Base-by-base conservation (phyloP, 352 stramenopile species). In the Globisporangium viniferum region DNA sequence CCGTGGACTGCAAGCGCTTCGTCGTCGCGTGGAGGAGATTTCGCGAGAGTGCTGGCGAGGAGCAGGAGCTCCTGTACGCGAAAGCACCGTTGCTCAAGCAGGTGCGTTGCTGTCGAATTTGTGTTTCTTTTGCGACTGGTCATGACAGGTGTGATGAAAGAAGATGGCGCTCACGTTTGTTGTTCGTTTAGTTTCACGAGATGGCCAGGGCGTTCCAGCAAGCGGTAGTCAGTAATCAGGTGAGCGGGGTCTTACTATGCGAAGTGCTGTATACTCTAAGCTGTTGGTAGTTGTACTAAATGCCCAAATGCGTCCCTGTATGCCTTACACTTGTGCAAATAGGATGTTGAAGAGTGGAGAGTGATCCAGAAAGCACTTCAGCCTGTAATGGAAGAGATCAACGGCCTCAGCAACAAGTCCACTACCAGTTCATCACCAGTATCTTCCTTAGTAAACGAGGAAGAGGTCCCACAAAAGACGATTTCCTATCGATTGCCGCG, bases 1-100 rank as follows among this genome's bases (percentile, higher is more conserved):
- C 44, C 15, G 51, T 90, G 10, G 72, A 87, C 66, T 86, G 80
- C 59, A 71, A 80, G 60, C 85, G 85, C 57, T 91, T 93, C 66
- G 57, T 91, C 61, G 69, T 65, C 60, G 83, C 85, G 29, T 93
- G 83, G 82, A 56, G 61, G 65, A 77, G 85, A 51, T 85, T 75
- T 33, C 69, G 75, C 9, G 69, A 71, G 14, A 20, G 5, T 6
- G 53, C 18, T 9, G 6, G 55, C 5, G 27, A 46, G 6, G 18
- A 59, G 2, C 18, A 41, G 8, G 46, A 27, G 2, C 3, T 44
- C 20, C 3, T 22, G 8, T 14, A 24, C 3, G n/a, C 22, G 22
- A 44, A 62, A 22, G 53, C 36, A 9, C 4, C n/a, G n/a, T 14
- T 68, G 62, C 53, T 68, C 6, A 55, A 41, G 12, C 62, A 68